Percentiles rank a stretch among this genome's conserved stretches.
Evolutionary conservation across 2,329 filamentous ascomycete genomes (phyloP).

Genomic region (Paecilomyces niveus): DNA sequence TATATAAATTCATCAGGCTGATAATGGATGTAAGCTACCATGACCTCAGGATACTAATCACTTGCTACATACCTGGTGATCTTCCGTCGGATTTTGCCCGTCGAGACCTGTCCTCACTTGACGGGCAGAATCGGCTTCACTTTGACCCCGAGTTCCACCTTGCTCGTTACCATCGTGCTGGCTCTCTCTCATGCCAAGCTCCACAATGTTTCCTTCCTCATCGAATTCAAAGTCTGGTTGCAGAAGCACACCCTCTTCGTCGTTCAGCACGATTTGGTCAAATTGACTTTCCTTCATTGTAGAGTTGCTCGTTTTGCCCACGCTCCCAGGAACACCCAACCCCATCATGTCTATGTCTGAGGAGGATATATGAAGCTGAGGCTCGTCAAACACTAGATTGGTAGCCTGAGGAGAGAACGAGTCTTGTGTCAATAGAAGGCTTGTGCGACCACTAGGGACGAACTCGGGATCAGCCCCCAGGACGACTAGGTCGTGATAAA

Average conservation of each 20-base stretch:
- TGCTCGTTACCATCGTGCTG: constrained; percentile 9
- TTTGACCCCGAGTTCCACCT: constrained; percentile 11
- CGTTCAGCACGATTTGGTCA: constrained; percentile 21
- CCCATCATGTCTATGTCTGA: constrained; percentile 39
- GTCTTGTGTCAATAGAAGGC: constrained; percentile 26
- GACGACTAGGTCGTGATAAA: constrained; percentile 48
- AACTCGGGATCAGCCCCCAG: constrained; percentile 33
- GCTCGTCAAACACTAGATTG: constrained; percentile 15
- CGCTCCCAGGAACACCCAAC: constrained; percentile 31
- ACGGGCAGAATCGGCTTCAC: constrained; percentile 31
- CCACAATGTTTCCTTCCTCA: constrained; percentile 53
- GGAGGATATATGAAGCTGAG: constrained; percentile 43
- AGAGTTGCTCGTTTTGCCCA: constrained; percentile 36
- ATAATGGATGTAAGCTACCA: constrained; percentile 1
- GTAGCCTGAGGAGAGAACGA: constrained; percentile 23
- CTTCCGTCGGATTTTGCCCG: constrained; percentile 26
- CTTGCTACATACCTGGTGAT: constrained; percentile 26
- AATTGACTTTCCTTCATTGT: constrained; percentile 23
- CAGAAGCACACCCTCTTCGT: constrained; percentile 40
- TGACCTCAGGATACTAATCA: constrained; percentile 5
- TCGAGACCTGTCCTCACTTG: constrained; percentile 38
- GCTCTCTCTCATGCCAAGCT: constrained; percentile 25
- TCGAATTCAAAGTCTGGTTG: constrained; percentile 57
- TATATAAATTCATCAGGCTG: constrained; percentile 18
- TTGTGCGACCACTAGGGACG: constrained; percentile 22